Evolutionary conservation across 2,329 filamentous ascomycete species (phyloP).

Genomic region (Talaromyces sp.): DNA sequence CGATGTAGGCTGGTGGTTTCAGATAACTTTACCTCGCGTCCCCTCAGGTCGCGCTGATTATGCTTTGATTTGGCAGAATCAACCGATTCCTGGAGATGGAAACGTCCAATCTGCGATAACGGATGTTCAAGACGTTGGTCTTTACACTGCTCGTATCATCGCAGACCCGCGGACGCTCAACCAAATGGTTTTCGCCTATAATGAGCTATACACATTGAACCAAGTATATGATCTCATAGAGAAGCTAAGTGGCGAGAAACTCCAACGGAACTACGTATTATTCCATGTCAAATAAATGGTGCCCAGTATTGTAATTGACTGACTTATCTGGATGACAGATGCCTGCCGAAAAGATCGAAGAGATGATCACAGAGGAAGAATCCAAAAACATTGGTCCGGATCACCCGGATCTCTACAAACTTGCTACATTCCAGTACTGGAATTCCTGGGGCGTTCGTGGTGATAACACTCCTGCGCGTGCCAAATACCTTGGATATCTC

Average conservation of each 20-base stretch:
- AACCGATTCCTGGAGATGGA: slow-evolving; percentile 47
- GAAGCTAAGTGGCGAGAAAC: slow-evolving; percentile 47
- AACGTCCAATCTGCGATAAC: slow-evolving; percentile 44
- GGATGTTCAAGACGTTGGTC: slow-evolving; percentile 53
- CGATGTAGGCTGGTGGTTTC: slow-evolving; percentile 59
- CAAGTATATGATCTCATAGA: slow-evolving; percentile 49
- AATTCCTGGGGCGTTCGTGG: too few relatives aligned
- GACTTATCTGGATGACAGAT: too few relatives aligned
- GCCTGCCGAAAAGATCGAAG: too few relatives aligned
- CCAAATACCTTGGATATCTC: slow-evolving; percentile 54
- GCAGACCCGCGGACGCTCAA: slow-evolving; percentile 55
- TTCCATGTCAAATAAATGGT: too few relatives aligned
- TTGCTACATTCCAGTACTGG: too few relatives aligned
- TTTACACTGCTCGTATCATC: slow-evolving; percentile 51
- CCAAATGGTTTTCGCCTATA: slow-evolving; percentile 49
- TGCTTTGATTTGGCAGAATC: slow-evolving; percentile 21
- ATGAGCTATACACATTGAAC: slow-evolving; percentile 46
- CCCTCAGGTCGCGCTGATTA: slow-evolving; percentile 48
- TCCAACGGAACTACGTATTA: slow-evolving; percentile 40
- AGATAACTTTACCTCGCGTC: slow-evolving; percentile 45
- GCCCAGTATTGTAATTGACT: too few relatives aligned
- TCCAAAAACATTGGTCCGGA: slow-evolving; percentile 34
- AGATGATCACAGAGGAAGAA: slow-evolving; percentile 36
- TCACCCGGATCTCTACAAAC: too few relatives aligned
- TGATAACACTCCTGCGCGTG: slow-evolving; percentile 53